A percentile compares a stretch with the other conserved stretches of the same genome.
phyloP scores from a whole-genome alignment of 2,329 filamentous ascomycete species.

The Calonectria ilicicola region DNA sequence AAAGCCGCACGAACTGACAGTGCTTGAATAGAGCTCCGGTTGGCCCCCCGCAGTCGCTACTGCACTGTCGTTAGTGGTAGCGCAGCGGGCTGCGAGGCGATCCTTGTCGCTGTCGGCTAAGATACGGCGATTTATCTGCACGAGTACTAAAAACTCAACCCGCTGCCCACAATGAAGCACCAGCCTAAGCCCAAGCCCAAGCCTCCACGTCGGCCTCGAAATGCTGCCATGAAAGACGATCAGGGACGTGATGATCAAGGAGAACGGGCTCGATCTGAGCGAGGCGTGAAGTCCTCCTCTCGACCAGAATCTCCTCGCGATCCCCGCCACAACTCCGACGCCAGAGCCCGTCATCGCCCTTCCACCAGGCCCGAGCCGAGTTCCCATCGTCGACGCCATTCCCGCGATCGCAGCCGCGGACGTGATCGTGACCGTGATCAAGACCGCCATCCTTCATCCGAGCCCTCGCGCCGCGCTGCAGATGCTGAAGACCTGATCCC shows the following conservation, averaged over 20 bases:
- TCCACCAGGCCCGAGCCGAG: constrained; percentile 48
- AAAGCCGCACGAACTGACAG: constrained; percentile 1
- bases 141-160: constrained; percentile 55
- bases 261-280: constrained; percentile 51
- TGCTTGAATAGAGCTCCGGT: constrained; percentile 2
- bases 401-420: constrained; percentile 53
- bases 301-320: constrained; percentile 47
- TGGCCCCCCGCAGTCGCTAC: constrained; percentile 22
- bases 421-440: constrained; percentile 50
- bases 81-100: constrained; percentile 31
- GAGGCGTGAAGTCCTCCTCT: constrained; percentile 48
- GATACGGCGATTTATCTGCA: constrained; percentile 52
- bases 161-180: constrained; percentile 45
- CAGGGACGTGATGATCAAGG: constrained; percentile 51
- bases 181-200: constrained; percentile 46
- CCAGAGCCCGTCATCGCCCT: constrained; percentile 47
- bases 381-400: constrained; percentile 52
- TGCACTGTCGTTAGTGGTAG: constrained; percentile 36
- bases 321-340: constrained; percentile 45
- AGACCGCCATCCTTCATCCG: constrained; percentile 42
- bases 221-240: constrained; percentile 57
- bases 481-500: constrained; percentile 54
- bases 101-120: constrained; percentile 50
- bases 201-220: constrained; percentile 50
- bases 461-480: constrained; percentile 41